Conservation (phyloP, 306 rosid genomes). For the Malus sieversii region DNA sequence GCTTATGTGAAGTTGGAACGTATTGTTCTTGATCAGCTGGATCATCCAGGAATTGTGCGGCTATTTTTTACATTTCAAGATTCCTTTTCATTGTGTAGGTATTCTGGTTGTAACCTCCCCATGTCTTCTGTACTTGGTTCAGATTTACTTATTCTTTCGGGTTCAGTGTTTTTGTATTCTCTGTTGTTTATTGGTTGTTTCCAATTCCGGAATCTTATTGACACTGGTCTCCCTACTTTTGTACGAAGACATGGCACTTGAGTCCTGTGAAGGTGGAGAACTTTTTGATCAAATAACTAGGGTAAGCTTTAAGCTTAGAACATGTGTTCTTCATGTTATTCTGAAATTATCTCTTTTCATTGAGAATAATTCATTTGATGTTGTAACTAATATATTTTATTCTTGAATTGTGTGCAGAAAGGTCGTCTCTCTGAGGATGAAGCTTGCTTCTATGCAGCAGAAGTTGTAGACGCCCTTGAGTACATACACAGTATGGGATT, state of each 20-base stretch:
- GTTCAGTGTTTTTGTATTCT: neutral
- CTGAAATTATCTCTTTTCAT: conserved; percentile 7
- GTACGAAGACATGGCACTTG: conserved; percentile 93
- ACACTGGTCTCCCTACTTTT: conserved; percentile 14
- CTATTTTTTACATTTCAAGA: conserved; percentile 97
- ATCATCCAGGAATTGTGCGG: conserved; percentile 92
- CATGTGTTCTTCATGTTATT: conserved; percentile 1
- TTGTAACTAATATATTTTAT: neutral
- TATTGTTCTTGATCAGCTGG: conserved; percentile 92
- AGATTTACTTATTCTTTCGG: conserved; percentile 9
- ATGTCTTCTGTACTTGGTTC: neutral
- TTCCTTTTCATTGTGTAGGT: conserved; percentile 88
- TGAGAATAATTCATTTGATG: neutral
- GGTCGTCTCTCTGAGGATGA: conserved; percentile 76
- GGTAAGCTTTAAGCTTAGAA: conserved; percentile 48
- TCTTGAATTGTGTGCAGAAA: conserved; percentile 54
- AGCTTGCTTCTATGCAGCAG: conserved; percentile 92
- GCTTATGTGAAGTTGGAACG: conserved; percentile 98
- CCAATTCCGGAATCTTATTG: conserved; percentile 23
- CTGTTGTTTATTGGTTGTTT: neutral
- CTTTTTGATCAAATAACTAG: conserved; percentile 98
- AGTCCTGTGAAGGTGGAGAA: conserved; percentile 99
- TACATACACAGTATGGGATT: conserved; percentile 92
- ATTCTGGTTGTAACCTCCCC: conserved; percentile 24
- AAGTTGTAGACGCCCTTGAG: conserved; percentile 94